These are phyloP conservation scores for Daldinia sp. DNA, from an alignment of 2,329 filamentous ascomycete genomes.

Conservation along the genomic window DNA sequence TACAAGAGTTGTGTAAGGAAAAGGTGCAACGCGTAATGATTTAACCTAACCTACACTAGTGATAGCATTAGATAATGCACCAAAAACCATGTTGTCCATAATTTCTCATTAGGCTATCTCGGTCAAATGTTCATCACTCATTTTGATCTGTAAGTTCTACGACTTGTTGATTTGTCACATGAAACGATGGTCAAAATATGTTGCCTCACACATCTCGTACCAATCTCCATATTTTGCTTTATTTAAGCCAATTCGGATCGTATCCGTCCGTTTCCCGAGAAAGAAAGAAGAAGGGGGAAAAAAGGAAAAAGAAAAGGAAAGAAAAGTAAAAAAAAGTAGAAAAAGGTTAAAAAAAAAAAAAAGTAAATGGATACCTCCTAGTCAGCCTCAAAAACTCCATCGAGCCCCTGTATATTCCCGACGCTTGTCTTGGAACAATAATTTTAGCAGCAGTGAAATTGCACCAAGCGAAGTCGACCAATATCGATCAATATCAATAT, in stretches of 20 bases:
- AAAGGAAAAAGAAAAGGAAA: neutral
- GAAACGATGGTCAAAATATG: neutral
- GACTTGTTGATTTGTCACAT: constrained; percentile 1
- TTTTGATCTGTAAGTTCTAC: neutral
- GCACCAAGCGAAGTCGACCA: constrained; percentile 1
- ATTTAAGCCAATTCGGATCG: constrained; percentile 1
- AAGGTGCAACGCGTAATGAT: too few species aligned
- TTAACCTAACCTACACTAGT: too few species aligned
- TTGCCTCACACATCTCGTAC: neutral
- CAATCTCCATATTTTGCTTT: constrained; percentile 13
- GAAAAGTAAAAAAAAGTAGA: neutral
- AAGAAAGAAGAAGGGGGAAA: constrained; percentile 7
- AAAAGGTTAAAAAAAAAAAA: neutral
- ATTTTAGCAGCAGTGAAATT: constrained; percentile 9
- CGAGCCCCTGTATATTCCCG: constrained; percentile 9
- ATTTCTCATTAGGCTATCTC: constrained; percentile 11
- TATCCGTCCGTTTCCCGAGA: neutral
- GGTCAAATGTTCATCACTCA: neutral
- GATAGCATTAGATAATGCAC: too few species aligned
- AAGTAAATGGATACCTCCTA: constrained; percentile 6
- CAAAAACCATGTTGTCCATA: too few species aligned
- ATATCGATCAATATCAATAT: constrained; percentile 1
- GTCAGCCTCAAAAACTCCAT: too few species aligned
- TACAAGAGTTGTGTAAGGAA: neutral
- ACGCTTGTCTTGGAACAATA: constrained; percentile 32